phyloP scores from a whole-genome alignment of 495 filamentous ascomycete species.

The Elasticomyces elasticus region DNA sequence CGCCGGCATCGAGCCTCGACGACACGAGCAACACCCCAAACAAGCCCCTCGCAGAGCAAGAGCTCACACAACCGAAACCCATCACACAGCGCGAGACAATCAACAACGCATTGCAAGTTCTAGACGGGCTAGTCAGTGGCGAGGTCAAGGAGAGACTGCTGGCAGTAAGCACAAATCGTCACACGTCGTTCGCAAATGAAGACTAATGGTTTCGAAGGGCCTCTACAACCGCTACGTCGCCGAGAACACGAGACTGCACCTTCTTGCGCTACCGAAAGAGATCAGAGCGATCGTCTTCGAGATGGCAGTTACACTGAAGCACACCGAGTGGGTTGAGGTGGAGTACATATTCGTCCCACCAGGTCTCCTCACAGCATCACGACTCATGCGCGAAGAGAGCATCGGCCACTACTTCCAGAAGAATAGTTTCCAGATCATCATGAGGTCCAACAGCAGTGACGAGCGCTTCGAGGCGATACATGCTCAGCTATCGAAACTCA shows the following conservation, averaged over 20 bases:
- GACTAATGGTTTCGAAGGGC: no score
- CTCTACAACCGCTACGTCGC: not conserved
- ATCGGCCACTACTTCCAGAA: not conserved
- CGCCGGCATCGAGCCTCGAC: no score
- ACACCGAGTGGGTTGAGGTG: not conserved
- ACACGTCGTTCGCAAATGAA: no score
- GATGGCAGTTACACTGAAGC: not conserved
- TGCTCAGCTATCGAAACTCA: no score
- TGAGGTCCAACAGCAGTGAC: not conserved
- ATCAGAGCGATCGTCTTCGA: not conserved
- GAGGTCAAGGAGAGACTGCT: not conserved
- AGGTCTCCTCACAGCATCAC: not conserved
- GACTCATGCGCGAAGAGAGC: not conserved
- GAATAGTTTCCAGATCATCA: not conserved
- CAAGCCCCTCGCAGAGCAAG: no score
- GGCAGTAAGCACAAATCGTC: not conserved
- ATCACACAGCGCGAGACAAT: not conserved
- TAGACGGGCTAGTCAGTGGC: not conserved
- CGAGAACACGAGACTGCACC: not conserved
- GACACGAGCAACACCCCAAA: no score
- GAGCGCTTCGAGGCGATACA: no score
- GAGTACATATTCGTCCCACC: not conserved
- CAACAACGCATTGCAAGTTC: not conserved
- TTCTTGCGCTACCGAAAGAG: not conserved
- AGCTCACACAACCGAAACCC: no score